phyloP scores from a whole-genome alignment of 164 flowering plant species.

The Vitis rupestris region DNA sequence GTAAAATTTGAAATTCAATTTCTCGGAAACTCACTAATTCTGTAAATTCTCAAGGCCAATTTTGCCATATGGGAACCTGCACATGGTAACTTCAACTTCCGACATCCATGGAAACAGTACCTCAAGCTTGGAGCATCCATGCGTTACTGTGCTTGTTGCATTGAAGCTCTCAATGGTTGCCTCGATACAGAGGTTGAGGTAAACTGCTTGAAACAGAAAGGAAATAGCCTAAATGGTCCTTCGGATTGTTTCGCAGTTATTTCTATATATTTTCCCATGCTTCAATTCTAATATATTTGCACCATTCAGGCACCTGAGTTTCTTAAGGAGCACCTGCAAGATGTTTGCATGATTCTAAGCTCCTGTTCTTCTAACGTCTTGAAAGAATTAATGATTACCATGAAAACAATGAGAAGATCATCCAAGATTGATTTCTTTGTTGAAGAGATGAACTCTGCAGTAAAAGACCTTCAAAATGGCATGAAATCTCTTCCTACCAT shows the following conservation, averaged over 20 bases:
- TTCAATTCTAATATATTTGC: neutral
- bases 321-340: conserved; percentile 21
- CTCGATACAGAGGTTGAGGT: conserved; percentile 55
- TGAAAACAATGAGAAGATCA: conserved; percentile 53
- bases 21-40: neutral
- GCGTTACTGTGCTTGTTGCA: conserved; percentile 61
- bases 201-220: neutral
- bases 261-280: neutral
- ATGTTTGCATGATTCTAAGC: conserved; percentile 18
- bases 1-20: neutral
- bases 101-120: conserved; percentile 87
- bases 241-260: neutral
- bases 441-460: conserved; percentile 51
- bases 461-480: conserved; percentile 44
- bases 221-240: no score
- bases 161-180: conserved; percentile 63
- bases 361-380: conserved; percentile 36
- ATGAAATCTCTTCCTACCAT: conserved; percentile 35
- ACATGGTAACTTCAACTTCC: conserved; percentile 63
- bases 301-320: conserved; percentile 19
- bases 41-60: conserved; percentile 39
- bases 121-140: conserved; percentile 55
- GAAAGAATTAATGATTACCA: conserved; percentile 43
- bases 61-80: conserved; percentile 88
- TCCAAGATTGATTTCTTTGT: conserved; percentile 37